Conservation (phyloP, 768 basidiomycete species). For the Podaxis sp. region DNA sequence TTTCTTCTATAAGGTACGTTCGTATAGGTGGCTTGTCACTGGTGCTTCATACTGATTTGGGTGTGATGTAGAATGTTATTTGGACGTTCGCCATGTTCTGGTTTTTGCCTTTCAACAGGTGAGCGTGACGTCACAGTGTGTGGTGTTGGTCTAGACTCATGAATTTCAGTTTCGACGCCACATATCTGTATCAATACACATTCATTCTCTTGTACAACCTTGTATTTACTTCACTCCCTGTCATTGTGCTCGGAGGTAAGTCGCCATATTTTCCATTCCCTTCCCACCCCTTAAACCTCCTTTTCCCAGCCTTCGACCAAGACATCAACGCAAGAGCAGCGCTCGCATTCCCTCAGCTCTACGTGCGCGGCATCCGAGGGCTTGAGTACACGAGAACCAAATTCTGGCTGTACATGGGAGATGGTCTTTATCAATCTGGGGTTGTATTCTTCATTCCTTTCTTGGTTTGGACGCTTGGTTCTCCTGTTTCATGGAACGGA, state of each 20-base stretch:
- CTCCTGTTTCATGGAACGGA: conserved; percentile 74
- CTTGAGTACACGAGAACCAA: conserved; percentile 88
- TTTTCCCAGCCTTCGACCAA: conserved; percentile 80
- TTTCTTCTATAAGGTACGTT: conserved; percentile 94
- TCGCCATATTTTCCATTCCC: conserved; percentile 7
- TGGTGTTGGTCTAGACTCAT: conserved; percentile 1
- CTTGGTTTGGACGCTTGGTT: conserved; percentile 64
- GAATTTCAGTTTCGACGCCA: conserved; percentile 78
- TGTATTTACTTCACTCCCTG: conserved; percentile 91
- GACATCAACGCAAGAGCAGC: conserved; percentile 90
- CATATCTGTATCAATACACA: conserved; percentile 93
- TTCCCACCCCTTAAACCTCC: conserved; percentile 13
- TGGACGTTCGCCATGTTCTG: conserved; percentile 96
- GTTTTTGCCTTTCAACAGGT: conserved; percentile 89
- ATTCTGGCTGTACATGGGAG: conserved; percentile 95
- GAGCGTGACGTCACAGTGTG: conserved; percentile 23
- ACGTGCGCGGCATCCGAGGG: conserved; percentile 90
- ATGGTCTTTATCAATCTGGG: conserved; percentile 91
- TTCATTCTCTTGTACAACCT: conserved; percentile 92
- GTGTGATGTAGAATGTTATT: conserved; percentile 69
- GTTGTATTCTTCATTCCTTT: conserved; percentile 89
- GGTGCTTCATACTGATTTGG: background rate
- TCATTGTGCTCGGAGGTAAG: conserved; percentile 85
- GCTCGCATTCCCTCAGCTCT: conserved; percentile 93
- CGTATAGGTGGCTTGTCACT: background rate